Evolutionary conservation across 2,329 filamentous ascomycete genomes (phyloP).

Genomic region (Scedosporium aurantiacum): DNA sequence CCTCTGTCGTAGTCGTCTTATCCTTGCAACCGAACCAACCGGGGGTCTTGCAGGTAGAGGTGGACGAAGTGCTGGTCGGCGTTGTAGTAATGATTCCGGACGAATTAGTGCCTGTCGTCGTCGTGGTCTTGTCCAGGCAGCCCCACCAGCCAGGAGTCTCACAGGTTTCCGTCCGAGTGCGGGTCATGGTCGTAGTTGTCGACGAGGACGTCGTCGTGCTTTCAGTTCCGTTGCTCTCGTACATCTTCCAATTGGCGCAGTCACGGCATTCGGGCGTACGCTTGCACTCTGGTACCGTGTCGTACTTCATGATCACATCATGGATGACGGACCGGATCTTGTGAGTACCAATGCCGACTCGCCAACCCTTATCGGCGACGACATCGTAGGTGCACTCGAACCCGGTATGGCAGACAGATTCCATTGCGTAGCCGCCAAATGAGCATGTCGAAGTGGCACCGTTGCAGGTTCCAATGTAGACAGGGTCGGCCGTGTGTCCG

Average conservation of each 20-base stretch:
- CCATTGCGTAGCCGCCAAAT: conserved; percentile 84
- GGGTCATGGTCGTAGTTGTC: conserved; percentile 45
- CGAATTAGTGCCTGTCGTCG: conserved; percentile 27
- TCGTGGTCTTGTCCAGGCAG: conserved; percentile 56
- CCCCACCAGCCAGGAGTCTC: conserved; percentile 92
- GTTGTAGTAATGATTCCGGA: conserved; percentile 29
- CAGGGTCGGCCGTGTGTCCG: conserved; percentile 88
- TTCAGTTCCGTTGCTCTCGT: conserved; percentile 80
- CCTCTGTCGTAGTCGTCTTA: conserved; percentile 24
- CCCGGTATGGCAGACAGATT: conserved; percentile 85
- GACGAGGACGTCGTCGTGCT: conserved; percentile 51
- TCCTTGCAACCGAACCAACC: conserved; percentile 59
- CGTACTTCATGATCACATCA: conserved; percentile 77
- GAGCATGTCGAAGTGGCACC: conserved; percentile 82
- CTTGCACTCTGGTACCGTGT: conserved; percentile 65
- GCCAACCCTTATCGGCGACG: conserved; percentile 82
- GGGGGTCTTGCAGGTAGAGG: conserved; percentile 48
- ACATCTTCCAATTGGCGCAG: conserved; percentile 90
- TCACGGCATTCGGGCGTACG: conserved; percentile 74
- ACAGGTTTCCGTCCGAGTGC: conserved; percentile 78
- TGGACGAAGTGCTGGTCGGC: conserved; percentile 33
- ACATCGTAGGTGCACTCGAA: conserved; percentile 86
- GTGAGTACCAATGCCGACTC: conserved; percentile 82
- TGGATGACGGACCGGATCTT: conserved; percentile 80
- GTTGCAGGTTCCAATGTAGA: conserved; percentile 91